Evolutionary conservation across 2,329 filamentous ascomycete species (phyloP), one percentile per base, ranked within the genome.

Genomic region (Clonostachys rhizophaga): DNA sequence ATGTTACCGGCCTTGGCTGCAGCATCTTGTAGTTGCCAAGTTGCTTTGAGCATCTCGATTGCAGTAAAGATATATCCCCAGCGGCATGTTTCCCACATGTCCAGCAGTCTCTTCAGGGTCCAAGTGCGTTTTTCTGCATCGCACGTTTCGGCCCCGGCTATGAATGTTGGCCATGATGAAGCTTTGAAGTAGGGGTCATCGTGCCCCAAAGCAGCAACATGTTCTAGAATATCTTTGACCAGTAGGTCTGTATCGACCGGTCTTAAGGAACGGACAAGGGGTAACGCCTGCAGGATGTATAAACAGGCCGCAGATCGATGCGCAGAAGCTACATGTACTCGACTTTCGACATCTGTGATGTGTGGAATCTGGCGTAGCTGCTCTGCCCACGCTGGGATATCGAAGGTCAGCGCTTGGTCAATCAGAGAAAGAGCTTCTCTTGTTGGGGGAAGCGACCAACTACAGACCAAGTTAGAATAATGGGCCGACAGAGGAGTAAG

Each of bases 101-200:
- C 63, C 50, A 70, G 56, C 40, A 76, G 57, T 12, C 74, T 70
- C 45, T 72, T 64, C 56, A 78, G 62, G n/a, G 75, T 69, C 78
- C 77, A 81, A 4, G 61, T 65, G 37, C 77, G 66, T 48, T 71
- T 72, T 35, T 65, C 61, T 0, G 63, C 59, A 46, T 76, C 69
- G 40, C 68, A 68, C 5, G 75, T 74, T 54, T 81, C 78, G 0
- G 78, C 78, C 2, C 79, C 79, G 3, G 75, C 76, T 33, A 83
- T 70, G 52, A 82, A 81, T 1, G 77, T 67, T 2, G 79, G 77
- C 78, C 78, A 83, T n/a, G 74, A 74, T 4, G 77, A 79, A 8
- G 75, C 79, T 56, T 81, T 82, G 65, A 79, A 82, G 40, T 80
- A 68, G 7, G 71, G 69, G 54, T 79, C 75, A 4, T 66, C 59